Percentiles rank a stretch among this genome's conserved stretches.
Evolutionary conservation across 2,329 filamentous ascomycete species (phyloP).

Genomic region (Emmonsiellopsis sp.): DNA sequence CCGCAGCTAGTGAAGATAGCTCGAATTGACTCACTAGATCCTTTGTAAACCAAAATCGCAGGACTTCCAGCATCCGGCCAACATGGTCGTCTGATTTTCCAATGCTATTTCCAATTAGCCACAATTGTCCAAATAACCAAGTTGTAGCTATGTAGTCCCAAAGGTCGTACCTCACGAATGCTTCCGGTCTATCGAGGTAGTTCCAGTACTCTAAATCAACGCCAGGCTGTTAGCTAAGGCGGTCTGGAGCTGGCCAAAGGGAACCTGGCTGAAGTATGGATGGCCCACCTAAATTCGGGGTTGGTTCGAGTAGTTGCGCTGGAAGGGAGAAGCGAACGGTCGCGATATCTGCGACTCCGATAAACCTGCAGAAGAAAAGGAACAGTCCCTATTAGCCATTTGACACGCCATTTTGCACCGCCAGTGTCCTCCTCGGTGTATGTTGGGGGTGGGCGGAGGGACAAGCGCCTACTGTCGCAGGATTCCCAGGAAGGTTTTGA

Average conservation of each 20-base stretch:
- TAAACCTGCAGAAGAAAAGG: conserved; percentile 55
- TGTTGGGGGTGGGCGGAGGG: not conserved
- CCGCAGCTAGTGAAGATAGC: conserved; percentile 11
- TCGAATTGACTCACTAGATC: conserved; percentile 53
- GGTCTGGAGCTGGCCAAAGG: not conserved
- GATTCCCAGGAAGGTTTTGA: conserved; percentile 81
- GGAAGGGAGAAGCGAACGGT: conserved; percentile 92
- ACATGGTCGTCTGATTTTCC: conserved; percentile 86
- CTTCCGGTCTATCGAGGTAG: conserved; percentile 89
- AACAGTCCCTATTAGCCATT: conserved; percentile 5
- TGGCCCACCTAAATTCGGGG: conserved; percentile 67
- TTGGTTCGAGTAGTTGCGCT: conserved; percentile 89
- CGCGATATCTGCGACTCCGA: conserved; percentile 91
- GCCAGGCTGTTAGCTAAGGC: conserved; percentile 1
- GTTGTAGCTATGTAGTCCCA: conserved; percentile 10
- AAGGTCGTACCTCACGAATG: conserved; percentile 57
- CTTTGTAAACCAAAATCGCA: conserved; percentile 98
- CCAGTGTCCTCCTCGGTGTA: not conserved
- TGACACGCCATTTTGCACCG: not conserved
- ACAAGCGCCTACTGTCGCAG: conserved; percentile 63
- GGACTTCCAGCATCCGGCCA: conserved; percentile 86
- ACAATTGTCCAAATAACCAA: not conserved
- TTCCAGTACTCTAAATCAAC: conserved; percentile 78
- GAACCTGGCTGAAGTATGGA: not conserved
- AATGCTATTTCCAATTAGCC: conserved; percentile 40